Percentiles rank a stretch among this genome's conserved stretches.
phyloP scores from a whole-genome alignment of 306 rosid species.

The Quercus ilex region DNA sequence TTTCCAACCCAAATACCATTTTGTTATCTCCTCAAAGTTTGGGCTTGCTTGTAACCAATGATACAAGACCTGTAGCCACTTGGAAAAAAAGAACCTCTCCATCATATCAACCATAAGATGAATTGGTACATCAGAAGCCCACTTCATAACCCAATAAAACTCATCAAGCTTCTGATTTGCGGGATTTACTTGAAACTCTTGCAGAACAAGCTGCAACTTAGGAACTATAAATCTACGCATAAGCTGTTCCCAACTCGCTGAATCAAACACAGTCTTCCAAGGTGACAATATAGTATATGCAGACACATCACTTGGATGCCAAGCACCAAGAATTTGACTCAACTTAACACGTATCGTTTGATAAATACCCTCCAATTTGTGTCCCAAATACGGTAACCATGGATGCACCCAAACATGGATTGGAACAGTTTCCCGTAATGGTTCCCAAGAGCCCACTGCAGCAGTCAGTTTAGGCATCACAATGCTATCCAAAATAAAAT shows the following conservation, averaged over 20 bases:
- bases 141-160: slow-evolving; percentile 81
- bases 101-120: slow-evolving; percentile 90
- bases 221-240: slow-evolving; percentile 88
- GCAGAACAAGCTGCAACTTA: slow-evolving; percentile 80
- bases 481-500: slow-evolving; percentile 58
- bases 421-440: slow-evolving; percentile 86
- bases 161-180: slow-evolving; percentile 79
- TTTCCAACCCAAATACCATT: slow-evolving; percentile 93
- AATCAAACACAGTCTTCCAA: slow-evolving; percentile 85
- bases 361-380: slow-evolving; percentile 78
- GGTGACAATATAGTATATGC: slow-evolving; percentile 85
- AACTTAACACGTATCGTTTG: slow-evolving; percentile 76
- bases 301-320: slow-evolving; percentile 94
- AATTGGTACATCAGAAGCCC: slow-evolving; percentile 81
- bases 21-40: slow-evolving; percentile 80
- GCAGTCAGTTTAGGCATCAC: slow-evolving; percentile 75
- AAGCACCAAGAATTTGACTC: slow-evolving; percentile 84
- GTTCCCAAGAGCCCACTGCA: slow-evolving; percentile 93
- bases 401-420: slow-evolving; percentile 98
- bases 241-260: slow-evolving; percentile 92
- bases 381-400: slow-evolving; percentile 81
- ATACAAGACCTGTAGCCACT: slow-evolving; percentile 87
- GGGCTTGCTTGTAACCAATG: slow-evolving; percentile 86
- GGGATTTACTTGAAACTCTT: slow-evolving; percentile 87
- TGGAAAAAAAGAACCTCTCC: slow-evolving; percentile 74